These are phyloP conservation scores for Melaleuca alternifolia DNA, from an alignment of 345 rosid genomes.

Conservation along the genomic window DNA sequence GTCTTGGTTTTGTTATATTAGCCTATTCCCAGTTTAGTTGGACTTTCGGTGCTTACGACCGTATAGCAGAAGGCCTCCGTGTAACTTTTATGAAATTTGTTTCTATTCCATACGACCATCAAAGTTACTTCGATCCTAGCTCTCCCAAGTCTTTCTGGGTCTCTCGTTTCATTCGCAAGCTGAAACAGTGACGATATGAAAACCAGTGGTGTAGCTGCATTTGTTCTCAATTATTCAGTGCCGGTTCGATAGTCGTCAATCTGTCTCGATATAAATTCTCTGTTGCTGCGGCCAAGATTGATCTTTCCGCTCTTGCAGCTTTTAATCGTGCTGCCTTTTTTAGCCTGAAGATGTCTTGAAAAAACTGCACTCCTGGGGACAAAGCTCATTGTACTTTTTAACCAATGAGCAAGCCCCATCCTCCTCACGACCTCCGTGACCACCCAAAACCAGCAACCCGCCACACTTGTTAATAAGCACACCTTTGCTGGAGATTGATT, in stretches of 20 bases:
- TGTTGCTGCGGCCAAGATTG: fast-evolving
- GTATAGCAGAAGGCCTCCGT: neutral
- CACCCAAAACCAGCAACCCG: neutral
- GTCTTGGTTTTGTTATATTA: neutral
- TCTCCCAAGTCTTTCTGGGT: neutral
- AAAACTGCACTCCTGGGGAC: neutral
- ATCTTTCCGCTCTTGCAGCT: neutral
- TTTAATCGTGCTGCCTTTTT: neutral
- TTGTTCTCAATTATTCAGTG: neutral
- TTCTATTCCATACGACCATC: neutral
- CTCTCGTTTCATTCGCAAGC: neutral
- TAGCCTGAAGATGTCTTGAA: neutral
- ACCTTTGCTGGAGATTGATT: neutral
- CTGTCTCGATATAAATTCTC: neutral
- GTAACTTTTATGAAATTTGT: neutral
- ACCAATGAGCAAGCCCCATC: neutral
- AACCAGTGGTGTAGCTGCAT: neutral
- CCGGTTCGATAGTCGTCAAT: neutral
- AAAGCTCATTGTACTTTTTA: neutral
- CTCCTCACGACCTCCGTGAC: neutral
- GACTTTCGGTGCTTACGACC: neutral
- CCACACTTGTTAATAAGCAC: neutral
- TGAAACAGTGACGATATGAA: neutral
- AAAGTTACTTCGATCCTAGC: neutral
- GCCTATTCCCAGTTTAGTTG: neutral